Base-by-base conservation (phyloP, 306 rosid genomes). In the Boehmeria nivea region DNA sequence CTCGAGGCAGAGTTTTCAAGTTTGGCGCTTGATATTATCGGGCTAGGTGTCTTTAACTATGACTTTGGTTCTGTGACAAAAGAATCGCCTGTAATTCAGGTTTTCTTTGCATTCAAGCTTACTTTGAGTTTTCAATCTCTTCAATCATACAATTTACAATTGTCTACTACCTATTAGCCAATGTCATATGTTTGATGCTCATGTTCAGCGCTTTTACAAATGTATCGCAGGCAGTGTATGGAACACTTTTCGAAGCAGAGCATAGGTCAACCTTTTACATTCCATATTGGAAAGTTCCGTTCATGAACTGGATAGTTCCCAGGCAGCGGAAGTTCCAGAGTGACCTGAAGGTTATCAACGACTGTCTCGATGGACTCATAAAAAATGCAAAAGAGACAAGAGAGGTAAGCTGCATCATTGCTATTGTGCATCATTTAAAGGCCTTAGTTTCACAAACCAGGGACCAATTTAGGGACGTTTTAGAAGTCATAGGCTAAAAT, bases 21-120 rank as follows among this genome's bases (percentile, higher is more conserved):
- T 82, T 75, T 91, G 74, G 98, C 96, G 63, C 98, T 91, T 74
- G 98, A 91, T 77, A 81, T 91, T 70, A 91, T 91, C 54, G 98
- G 98, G 60, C 94, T 87, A 11, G 81, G 94, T 44, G 98, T 91
- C 63, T 91, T 91, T 72, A 91, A 91, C 88, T 82, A 74, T 74
- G 98, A 91, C 76, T 91, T 91, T 75, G 95, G 98, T 72, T 91
- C 98, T 65, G 95, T 87, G 51, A 87, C 85, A 47, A 84, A 87
- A 73, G 96, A 91, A 77, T 91, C 98, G 64, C 96, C 96, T 6
- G 95, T 91, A 42, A 91, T 60, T 28, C 34, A 28, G 34, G 8
- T 28, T 28, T 28, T 28, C 34, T 28, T 8, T 28, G n/a, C n/a
- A n/a, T n/a, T n/a, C n/a, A n/a, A n/a, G n/a, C n/a, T n/a, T n/a